Conservation (phyloP, 768 basidiomycete genomes). For the Clathrus columnatus region DNA sequence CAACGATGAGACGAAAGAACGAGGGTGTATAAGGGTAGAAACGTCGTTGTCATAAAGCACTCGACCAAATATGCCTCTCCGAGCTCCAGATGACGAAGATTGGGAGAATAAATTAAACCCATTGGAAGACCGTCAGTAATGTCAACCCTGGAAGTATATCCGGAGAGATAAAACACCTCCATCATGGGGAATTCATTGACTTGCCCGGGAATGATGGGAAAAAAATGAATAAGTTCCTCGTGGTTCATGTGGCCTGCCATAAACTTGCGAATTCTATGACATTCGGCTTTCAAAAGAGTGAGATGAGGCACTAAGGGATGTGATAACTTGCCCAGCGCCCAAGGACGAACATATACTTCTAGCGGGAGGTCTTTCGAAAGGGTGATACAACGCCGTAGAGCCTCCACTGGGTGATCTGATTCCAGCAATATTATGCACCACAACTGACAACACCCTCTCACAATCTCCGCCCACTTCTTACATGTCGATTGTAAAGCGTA, state of each 20-base stretch:
- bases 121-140: background rate
- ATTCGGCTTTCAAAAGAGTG: background rate
- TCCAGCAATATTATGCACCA: too few species aligned
- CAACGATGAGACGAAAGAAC: background rate
- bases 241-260: background rate
- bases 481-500: too few species aligned
- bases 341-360: too few species aligned
- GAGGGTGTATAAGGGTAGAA: background rate
- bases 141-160: background rate
- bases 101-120: background rate
- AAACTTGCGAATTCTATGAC: background rate
- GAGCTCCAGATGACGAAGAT: background rate
- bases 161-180: background rate
- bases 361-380: too few species aligned
- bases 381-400: too few species aligned
- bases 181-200: background rate
- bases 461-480: too few species aligned
- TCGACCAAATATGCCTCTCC: background rate
- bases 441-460: too few species aligned
- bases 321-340: too few species aligned
- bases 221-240: background rate
- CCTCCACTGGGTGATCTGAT: too few species aligned
- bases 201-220: background rate
- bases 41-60: background rate
- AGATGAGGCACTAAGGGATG: too few species aligned